These are phyloP conservation scores for Cystobasidiopsis lactophilus DNA, from an alignment of 768 basidiomycete species.

Conservation along the genomic window DNA sequence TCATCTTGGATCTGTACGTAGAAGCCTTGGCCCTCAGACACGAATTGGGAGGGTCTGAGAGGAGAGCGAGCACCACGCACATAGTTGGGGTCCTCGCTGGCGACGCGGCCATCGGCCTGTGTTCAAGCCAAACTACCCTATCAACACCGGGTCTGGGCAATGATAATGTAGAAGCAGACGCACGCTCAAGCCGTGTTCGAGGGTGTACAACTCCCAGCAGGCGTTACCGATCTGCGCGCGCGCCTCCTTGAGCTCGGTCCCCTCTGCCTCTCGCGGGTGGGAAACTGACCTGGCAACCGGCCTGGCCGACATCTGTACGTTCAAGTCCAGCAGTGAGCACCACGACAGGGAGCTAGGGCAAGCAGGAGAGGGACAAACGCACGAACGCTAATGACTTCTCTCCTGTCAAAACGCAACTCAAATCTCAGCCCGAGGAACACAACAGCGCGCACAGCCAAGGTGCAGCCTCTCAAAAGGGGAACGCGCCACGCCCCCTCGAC, in stretches of 20 bases:
- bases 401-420: neutral
- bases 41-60: too few relatives aligned
- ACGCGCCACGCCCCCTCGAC: too few relatives aligned
- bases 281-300: conserved; percentile 61
- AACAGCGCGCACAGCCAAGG: too few relatives aligned
- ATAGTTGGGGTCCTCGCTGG: neutral
- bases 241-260: too few relatives aligned
- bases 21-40: conserved; percentile 24
- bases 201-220: conserved; percentile 92
- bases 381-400: conserved; percentile 1
- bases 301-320: conserved; percentile 73
- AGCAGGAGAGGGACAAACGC: neutral
- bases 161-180: conserved; percentile 31
- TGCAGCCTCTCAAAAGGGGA: too few relatives aligned
- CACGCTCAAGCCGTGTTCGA: conserved; percentile 93
- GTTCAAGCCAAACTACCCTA: conserved; percentile 10
- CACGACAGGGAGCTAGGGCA: neutral
- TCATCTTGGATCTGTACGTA: conserved; percentile 52
- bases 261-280: neutral
- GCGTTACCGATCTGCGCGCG: conserved; percentile 58
- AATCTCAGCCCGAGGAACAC: too few relatives aligned
- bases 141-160: too few relatives aligned
- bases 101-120: conserved; percentile 69
- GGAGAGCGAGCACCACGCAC: too few relatives aligned
- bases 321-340: neutral